Evolutionary conservation across 2,329 filamentous ascomycete species (phyloP), one percentile per base, ranked within the genome.

Genomic region (Fonsecaea multimorphosa): DNA sequence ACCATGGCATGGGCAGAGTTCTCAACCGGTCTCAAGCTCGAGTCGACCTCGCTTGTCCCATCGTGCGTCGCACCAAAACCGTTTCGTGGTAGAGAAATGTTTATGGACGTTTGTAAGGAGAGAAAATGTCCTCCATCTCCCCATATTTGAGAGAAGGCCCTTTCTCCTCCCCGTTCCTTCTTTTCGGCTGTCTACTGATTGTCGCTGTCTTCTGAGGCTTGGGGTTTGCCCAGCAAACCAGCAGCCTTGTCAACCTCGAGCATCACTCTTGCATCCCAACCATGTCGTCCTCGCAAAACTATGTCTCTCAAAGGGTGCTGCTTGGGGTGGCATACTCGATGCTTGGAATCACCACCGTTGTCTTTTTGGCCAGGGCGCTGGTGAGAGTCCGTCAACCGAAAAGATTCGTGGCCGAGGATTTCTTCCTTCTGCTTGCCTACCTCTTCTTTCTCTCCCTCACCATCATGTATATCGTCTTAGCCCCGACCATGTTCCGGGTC

Each of bases 401-500:
- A 31, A 68, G 69, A 8, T 56, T 73, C 51, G 65, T 65, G 61
- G 67, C 74, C 29, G 74, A 74, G 53, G 73, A 75, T 57, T 69
- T 68, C 56, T 64, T 76, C 14, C 57, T 59, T n/a, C 67, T 78
- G 27, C 68, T 71, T 11, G 72, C 73, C 1, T 66, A 68, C 27
- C 71, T 71, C 32, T 70, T 73, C 19, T 76, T 77, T 63, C 73
- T 77, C 8, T 67, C 67, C 74, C 24, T 59, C 63, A 67, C 66
- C 24, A 72, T 73, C 3, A 64, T 78, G 34, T 80, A 79, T 63
- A 73, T 80, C 51, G 70, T 76, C 8, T 72, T 77, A 29, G 74
- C 75, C 3, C 77, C 77, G 0, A 70, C 64, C 2, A 71, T 79
- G 32, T 65, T 74, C 61, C 73, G 72, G 19, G 66, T 78, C 3